Conservation (phyloP, 345 rosid genomes). For the Eutrema japonicum region DNA sequence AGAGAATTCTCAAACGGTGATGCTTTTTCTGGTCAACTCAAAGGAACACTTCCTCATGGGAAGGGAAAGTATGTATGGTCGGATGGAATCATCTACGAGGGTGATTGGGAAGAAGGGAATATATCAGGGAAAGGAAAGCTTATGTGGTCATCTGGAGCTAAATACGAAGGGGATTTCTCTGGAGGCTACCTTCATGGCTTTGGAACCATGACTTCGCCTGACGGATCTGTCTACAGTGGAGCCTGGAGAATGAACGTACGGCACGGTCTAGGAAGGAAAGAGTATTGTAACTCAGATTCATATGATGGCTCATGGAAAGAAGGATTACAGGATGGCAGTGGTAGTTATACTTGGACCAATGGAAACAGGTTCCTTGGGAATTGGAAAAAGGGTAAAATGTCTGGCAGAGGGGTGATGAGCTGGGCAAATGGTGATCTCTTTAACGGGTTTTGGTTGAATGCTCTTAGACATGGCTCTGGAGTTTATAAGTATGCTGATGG, state of each 20-base stretch:
- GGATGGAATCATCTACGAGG: constrained; percentile 72
- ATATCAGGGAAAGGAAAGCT: constrained; percentile 80
- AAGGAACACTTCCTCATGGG: constrained; percentile 71
- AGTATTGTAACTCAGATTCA: constrained; percentile 68
- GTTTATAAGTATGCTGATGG: constrained; percentile 79
- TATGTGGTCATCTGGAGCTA: constrained; percentile 73
- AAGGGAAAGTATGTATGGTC: constrained; percentile 79
- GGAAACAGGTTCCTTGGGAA: constrained; percentile 81
- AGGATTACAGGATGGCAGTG: constrained; percentile 81
- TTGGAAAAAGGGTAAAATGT: constrained; percentile 86
- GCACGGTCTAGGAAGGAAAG: constrained; percentile 83
- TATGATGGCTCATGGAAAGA: constrained; percentile 95
- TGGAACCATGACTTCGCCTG: constrained; percentile 60
- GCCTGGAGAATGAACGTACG: constrained; percentile 85
- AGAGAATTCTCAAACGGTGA: constrained; percentile 72
- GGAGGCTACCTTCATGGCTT: constrained; percentile 87
- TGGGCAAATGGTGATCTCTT: constrained; percentile 85
- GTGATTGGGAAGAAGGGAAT: constrained; percentile 90
- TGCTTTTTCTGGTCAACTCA: constrained; percentile 60
- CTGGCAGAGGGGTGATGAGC: constrained; percentile 89
- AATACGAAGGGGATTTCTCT: constrained; percentile 82
- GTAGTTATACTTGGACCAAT: constrained; percentile 74
- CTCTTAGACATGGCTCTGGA: constrained; percentile 81
- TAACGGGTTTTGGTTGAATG: constrained; percentile 85
- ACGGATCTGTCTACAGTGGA: constrained; percentile 72